Base-by-base conservation (phyloP, 441 rosid genomes). In the Pelargonium fulgidum region DNA sequence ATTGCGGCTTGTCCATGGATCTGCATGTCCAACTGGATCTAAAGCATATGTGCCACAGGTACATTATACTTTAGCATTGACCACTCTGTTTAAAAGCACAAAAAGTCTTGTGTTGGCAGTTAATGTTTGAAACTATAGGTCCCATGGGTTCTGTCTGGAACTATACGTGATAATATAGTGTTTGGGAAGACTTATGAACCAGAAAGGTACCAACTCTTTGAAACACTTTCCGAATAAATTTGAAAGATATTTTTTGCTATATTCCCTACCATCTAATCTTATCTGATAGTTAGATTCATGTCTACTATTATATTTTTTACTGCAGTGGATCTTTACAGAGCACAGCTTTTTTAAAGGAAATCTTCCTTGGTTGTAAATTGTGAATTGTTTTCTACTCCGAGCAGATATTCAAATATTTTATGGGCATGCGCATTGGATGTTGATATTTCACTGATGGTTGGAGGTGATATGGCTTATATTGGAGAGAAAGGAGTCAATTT, bases 91-190 rank as follows among this genome's bases (percentile, higher is more conserved):
- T 75, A 17, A 70, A 17, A 72, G 33, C 42, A 75, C 56, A n/a
- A 8, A 68, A 42, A 66, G 14, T 74, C 72, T 72, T 65, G 70
- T 71, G 61, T 69, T 71, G 58, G 16, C 54, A 62, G 71, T 65
- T 68, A 24, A 65, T 16, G 26, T 45, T 72, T 78, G 29, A 68
- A 79, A 68, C 62, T 75, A 54, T 67, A 93, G 99, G 91, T 88
- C 68, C 99, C 99, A 54, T 93, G 99, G 97, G 85, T 93, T 68
- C 79, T 87, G 73, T 89, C 97, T 66, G 99, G 97, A 83, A 91
- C 97, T 58, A 56, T 91, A 68, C 90, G 91, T 4, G 93, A 88
- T 64, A 93, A 93, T 70, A 80, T 93, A 58, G 74, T 93, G 68
- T 88, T 91, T 70, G 96, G 96, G 69, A 83, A 83, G 79, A 69